These are phyloP conservation scores for Suhomyces terraborum DNA, from an alignment of 1,139 yeast genomes.

Conservation along the genomic window DNA sequence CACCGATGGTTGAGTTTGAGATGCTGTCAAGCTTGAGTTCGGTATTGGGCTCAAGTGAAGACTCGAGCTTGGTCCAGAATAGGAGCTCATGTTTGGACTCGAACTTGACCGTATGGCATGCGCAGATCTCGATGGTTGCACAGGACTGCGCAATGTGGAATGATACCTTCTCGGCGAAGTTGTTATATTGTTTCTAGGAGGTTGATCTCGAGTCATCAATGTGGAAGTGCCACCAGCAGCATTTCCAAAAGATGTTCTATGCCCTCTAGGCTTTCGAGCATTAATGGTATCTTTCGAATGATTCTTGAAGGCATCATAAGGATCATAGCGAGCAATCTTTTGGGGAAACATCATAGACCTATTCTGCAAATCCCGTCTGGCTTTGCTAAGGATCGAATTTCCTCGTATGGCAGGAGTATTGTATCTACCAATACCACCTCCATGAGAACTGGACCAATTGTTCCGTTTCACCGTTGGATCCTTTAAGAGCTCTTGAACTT, in stretches of 20 bases:
- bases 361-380: conserved; percentile 35
- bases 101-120: not conserved
- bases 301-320: conserved; percentile 27
- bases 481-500: conserved; percentile 38
- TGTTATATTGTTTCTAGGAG: not conserved
- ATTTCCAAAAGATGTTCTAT: conserved; percentile 1
- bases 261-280: conserved; percentile 7
- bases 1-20: too few species aligned
- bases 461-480: conserved; percentile 43
- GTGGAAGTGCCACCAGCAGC: conserved; percentile 3
- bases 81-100: not conserved
- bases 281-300: conserved; percentile 7
- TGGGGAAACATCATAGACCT: conserved; percentile 39
- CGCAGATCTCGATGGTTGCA: not conserved
- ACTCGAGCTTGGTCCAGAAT: too few species aligned
- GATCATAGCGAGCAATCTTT: conserved; percentile 23
- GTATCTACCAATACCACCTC: conserved; percentile 15
- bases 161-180: not conserved
- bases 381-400: conserved; percentile 40
- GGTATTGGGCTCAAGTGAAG: too few species aligned
- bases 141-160: not conserved
- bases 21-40: too few species aligned
- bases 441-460: conserved; percentile 4
- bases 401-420: conserved; percentile 10
- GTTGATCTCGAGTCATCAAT: not conserved